Evolutionary conservation across 345 rosid genomes (phyloP).

Genomic region (Gossypium raimondii): DNA sequence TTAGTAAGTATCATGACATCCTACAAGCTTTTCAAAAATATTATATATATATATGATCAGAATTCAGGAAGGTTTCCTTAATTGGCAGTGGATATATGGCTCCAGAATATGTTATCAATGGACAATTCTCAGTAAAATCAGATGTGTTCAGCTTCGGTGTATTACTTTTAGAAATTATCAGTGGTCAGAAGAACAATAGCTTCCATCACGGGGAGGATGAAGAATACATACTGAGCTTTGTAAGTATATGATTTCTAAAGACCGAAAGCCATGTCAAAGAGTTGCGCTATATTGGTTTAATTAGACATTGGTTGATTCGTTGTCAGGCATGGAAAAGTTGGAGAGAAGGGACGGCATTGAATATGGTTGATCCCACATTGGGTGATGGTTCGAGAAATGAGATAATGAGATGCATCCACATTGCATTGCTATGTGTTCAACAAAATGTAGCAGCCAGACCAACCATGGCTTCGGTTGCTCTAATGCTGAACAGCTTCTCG

Average conservation of each 20-base stretch:
- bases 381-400: constrained; percentile 25
- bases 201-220: constrained; percentile 21
- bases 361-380: constrained; percentile 37
- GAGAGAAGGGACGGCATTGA: constrained; percentile 32
- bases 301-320: background rate
- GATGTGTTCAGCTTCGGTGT: constrained; percentile 41
- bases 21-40: background rate
- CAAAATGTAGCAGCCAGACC: constrained; percentile 38
- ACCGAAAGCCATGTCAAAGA: background rate
- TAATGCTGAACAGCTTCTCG: constrained; percentile 42
- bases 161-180: constrained; percentile 53
- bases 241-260: constrained; percentile 20
- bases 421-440: constrained; percentile 56
- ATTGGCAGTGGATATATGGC: constrained; percentile 53
- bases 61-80: too few species aligned
- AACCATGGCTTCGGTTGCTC: constrained; percentile 40
- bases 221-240: constrained; percentile 39
- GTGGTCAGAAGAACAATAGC: constrained; percentile 18
- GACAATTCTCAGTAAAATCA: constrained; percentile 46
- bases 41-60: background rate
- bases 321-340: constrained; percentile 51
- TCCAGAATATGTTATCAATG: constrained; percentile 49
- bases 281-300: background rate
- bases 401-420: constrained; percentile 46
- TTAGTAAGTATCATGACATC: constrained; percentile 22